Evolutionary conservation across 495 filamentous ascomycete species (phyloP).

Genomic region (Amorphotheca resinae): DNA sequence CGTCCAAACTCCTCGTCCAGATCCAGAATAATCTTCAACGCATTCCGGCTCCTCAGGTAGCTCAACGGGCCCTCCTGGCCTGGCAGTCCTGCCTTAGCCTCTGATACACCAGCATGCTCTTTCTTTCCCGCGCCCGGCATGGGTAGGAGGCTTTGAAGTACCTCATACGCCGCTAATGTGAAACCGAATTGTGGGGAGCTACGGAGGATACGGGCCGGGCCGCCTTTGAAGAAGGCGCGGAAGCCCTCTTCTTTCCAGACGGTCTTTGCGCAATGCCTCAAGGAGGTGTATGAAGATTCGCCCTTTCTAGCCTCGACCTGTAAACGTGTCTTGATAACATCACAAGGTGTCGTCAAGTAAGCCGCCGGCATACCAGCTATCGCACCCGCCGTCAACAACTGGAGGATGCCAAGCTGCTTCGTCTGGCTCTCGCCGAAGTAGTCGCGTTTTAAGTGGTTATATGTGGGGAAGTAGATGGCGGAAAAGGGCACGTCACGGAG

Average conservation of each 20-base stretch:
- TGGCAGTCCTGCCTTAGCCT: conserved; percentile 24
- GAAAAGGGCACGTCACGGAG: conserved; percentile 96
- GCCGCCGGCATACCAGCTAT: conserved; percentile 98
- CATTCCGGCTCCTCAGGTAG: conserved; percentile 78
- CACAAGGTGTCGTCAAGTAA: conserved; percentile 93
- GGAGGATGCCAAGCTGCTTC: conserved; percentile 82
- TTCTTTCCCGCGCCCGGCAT: conserved; percentile 53
- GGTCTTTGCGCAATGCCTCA: conserved; percentile 76
- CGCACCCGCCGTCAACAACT: conserved; percentile 88
- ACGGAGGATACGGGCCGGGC: conserved; percentile 83
- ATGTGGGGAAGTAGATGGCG: conserved; percentile 96
- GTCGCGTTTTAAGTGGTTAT: conserved; percentile 86
- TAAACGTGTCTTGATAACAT: conserved; percentile 97
- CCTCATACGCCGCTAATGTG: conserved; percentile 87
- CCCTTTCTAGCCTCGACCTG: conserved; percentile 97
- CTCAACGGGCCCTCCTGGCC: conserved; percentile 55
- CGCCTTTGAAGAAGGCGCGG: conserved; percentile 95
- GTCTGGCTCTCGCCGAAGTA: conserved; percentile 82
- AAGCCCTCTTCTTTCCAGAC: conserved; percentile 87
- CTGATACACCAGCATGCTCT: conserved; percentile 27
- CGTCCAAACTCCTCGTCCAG: conserved; percentile 73
- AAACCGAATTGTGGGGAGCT: conserved; percentile 97
- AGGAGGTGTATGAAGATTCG: conserved; percentile 68
- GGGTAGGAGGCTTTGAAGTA: conserved; percentile 73
- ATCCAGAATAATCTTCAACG: conserved; percentile 93